These are phyloP conservation scores for Pogostemon cablin DNA, from an alignment of 257 asterid species.

Conservation along the genomic window DNA sequence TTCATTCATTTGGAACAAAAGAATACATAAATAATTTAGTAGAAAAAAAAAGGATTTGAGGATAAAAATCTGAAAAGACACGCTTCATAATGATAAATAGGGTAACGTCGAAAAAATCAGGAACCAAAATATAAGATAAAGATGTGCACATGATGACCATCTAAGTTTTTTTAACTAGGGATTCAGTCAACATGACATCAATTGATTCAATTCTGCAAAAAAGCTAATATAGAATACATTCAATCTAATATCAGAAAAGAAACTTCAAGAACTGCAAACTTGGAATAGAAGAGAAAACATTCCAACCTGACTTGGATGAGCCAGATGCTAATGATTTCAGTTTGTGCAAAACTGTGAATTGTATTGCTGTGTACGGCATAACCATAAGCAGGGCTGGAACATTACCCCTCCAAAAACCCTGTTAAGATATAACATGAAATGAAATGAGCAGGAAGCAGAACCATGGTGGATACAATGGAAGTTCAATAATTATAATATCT, in stretches of 20 bases:
- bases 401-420: conserved; percentile 99
- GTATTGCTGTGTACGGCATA: conserved; percentile 96
- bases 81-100: not conserved
- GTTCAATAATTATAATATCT: not conserved
- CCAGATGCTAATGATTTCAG: conserved; percentile 83
- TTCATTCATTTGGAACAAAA: conserved; percentile 2
- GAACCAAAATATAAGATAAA: not conserved
- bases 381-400: conserved; percentile 97
- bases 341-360: conserved; percentile 76
- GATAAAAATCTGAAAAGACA: conserved; percentile 3
- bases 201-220: not conserved
- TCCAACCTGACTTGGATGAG: conserved; percentile 84
- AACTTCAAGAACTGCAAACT: not conserved
- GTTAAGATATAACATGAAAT: conserved; percentile 21
- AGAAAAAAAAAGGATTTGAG: not conserved
- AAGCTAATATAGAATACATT: conserved; percentile 8
- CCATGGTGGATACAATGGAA: not conserved
- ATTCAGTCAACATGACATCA: not conserved
- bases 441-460: conserved; percentile 8
- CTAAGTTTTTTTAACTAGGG: not conserved
- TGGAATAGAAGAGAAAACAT: conserved; percentile 10
- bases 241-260: not conserved
- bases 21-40: not conserved
- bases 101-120: not conserved
- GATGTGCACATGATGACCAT: conserved; percentile 2